phyloP scores from a whole-genome alignment of 257 asterid species.

The Solanum appendiculatum region DNA sequence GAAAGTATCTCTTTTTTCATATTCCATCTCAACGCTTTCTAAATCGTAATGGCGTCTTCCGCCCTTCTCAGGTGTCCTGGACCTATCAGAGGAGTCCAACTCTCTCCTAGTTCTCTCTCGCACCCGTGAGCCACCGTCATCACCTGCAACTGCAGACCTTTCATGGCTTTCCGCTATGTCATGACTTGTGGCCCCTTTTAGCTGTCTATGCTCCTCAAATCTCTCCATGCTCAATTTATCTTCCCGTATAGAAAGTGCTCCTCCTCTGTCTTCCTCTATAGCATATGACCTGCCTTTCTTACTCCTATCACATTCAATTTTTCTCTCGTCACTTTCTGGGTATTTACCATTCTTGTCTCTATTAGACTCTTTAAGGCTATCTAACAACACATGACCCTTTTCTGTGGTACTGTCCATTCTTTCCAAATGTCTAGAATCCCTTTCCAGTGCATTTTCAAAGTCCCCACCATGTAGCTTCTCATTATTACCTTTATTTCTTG shows the following conservation, averaged over 20 bases:
- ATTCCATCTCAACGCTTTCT: slow-evolving; percentile 50
- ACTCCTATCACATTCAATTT: slow-evolving; percentile 48
- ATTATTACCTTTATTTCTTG: slow-evolving; percentile 8
- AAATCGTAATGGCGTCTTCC: slow-evolving; percentile 49
- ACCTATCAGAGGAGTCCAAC: slow-evolving; percentile 28
- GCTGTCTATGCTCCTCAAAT: slow-evolving; percentile 43
- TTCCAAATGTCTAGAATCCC: slow-evolving; percentile 36
- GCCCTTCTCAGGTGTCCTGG: slow-evolving; percentile 62
- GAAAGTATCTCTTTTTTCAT: slow-evolving; percentile 36
- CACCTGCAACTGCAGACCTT: slow-evolving; percentile 41
- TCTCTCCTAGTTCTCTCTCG: slow-evolving; percentile 62
- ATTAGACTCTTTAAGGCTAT: slow-evolving; percentile 31
- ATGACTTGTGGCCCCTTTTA: slow-evolving; percentile 22
- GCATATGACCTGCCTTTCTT: slow-evolving; percentile 45
- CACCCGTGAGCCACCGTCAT: slow-evolving; percentile 32
- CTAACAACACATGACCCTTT: slow-evolving; percentile 40
- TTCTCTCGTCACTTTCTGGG: slow-evolving; percentile 52
- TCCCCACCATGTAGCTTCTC: slow-evolving; percentile 12
- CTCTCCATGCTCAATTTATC: slow-evolving; percentile 40
- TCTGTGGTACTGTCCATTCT: slow-evolving; percentile 54
- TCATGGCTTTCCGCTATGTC: slow-evolving; percentile 35
- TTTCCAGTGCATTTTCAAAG: slow-evolving; percentile 36
- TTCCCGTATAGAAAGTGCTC: slow-evolving; percentile 14
- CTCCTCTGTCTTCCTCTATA: slow-evolving; percentile 46
- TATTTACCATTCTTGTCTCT: slow-evolving; percentile 35